Evolutionary conservation across 164 flowering plant species (phyloP).

Genomic region (Magnolia kwangsiensis): DNA sequence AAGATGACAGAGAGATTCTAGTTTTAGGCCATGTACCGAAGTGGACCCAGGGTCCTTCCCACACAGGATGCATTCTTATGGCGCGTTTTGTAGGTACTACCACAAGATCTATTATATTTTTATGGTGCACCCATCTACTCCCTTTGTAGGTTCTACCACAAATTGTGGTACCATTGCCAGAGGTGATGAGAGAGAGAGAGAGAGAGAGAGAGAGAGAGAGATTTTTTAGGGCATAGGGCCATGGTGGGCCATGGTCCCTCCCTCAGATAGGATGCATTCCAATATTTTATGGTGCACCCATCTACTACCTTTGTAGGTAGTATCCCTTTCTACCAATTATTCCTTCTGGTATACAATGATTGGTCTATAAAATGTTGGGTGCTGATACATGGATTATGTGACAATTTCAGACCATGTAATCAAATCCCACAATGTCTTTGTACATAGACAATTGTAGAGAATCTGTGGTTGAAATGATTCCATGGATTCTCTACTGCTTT

Average conservation of each 20-base stretch:
- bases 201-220: too few relatives aligned
- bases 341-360: conserved; percentile 26
- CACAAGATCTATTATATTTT: too few relatives aligned
- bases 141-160: conserved; percentile 17
- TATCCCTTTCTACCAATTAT: conserved; percentile 25
- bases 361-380: conserved; percentile 15
- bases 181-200: too few relatives aligned
- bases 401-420: conserved; percentile 1
- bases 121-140: conserved; percentile 21
- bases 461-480: neutral
- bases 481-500: neutral
- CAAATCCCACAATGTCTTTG: neutral
- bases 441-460: neutral
- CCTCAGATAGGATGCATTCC: neutral
- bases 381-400: conserved; percentile 25
- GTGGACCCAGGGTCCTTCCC: conserved; percentile 1
- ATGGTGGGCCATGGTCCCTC: too few relatives aligned
- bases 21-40: neutral
- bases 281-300: conserved; percentile 26
- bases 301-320: conserved; percentile 15
- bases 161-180: too few relatives aligned
- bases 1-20: neutral
- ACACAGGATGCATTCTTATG: neutral
- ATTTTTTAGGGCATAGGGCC: too few relatives aligned
- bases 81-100: too few relatives aligned